A percentile compares a stretch with the other conserved stretches of the same genome.
These are phyloP conservation scores for Magnolia kwangsiensis DNA, from an alignment of 164 flowering plant species.

Conservation along the genomic window DNA sequence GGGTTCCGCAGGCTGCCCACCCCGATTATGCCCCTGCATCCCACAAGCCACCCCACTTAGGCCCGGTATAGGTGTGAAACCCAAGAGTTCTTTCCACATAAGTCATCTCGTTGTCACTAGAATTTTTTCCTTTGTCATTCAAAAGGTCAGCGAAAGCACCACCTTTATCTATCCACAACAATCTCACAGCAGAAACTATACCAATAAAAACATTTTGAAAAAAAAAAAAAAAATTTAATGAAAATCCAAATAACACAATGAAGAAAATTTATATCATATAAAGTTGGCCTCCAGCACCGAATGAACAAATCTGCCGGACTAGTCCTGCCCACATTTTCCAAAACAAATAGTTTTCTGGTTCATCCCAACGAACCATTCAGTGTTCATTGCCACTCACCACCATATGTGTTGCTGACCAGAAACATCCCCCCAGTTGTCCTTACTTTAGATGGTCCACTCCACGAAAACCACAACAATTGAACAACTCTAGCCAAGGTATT, in stretches of 20 bases:
- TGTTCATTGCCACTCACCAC: too few relatives aligned
- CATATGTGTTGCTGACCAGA: too few relatives aligned
- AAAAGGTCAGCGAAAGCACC: conserved; percentile 91
- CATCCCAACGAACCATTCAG: too few relatives aligned
- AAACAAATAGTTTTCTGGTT: too few relatives aligned
- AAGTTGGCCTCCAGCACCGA: conserved; percentile 51
- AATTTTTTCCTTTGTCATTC: conserved; percentile 77
- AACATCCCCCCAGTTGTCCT: too few relatives aligned
- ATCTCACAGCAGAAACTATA: conserved; percentile 80
- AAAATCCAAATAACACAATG: neutral
- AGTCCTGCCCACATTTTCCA: too few relatives aligned
- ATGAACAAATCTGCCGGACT: conserved; percentile 52
- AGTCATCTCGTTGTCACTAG: conserved; percentile 78
- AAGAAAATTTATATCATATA: neutral
- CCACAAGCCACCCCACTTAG: too few relatives aligned
- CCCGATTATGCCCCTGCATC: too few relatives aligned
- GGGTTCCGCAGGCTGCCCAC: too few relatives aligned
- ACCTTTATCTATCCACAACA: conserved; percentile 82
- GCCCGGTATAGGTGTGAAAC: conserved; percentile 42
- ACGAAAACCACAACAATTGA: too few relatives aligned
- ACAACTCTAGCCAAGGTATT: too few relatives aligned
- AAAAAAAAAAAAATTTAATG: conserved; percentile 5
- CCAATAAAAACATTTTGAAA: conserved; percentile 27
- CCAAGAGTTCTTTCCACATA: conserved; percentile 87
- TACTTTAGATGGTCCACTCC: too few relatives aligned